Evolutionary conservation across 768 basidiomycete species (phyloP), one percentile per base, ranked within the genome.

Genomic region (Pleurotus salmoneostramineus): DNA sequence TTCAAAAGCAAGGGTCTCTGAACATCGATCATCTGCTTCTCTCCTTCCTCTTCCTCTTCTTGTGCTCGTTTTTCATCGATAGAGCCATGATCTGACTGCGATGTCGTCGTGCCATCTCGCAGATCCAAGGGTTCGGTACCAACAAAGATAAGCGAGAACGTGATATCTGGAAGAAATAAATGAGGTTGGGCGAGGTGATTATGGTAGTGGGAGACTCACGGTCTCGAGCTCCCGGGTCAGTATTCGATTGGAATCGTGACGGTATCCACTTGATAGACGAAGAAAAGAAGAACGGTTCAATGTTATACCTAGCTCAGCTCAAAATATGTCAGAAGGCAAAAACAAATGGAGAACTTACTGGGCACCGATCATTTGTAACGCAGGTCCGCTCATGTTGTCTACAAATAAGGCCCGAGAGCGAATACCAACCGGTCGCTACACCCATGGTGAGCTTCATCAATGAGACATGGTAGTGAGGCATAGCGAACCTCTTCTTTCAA

Each of bases 261-360:
- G 86, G 86, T 60, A 87, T 88, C 84, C 84, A 85, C 59, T 83
- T 85, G 2, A 84, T 61, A 11, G 83, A 83, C 0, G 85, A 85
- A 0, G 84, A 84, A 62, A 81, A 87, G 68, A 84, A 87, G 66
- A 86, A 87, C 0, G 85, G 85, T 61, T 87, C 85, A 47, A 87
- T 78, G 40, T 77, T 74, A 62, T 79, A 83, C 64, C 84, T 81
- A 32, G 35, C 35, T 14, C n/a, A 31, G 45, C 11, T 37, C 3
- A 27, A 27, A 44, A 6, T 33, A 32, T 21, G 21, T 27, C 21
- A 10, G 37, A 31, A 6, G 14, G n/a, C 12, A 17, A 8, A 27
- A 12, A 44, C 2, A 47, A 47, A 11, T 56, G n/a, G 36, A 21
- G 37, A 12, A 62, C 73, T 52, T 60, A 84, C 85, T 65, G 82